A percentile compares a stretch with the other conserved stretches of the same genome.
These are phyloP conservation scores for Scedosporium dehoogii DNA, from an alignment of 2,329 filamentous ascomycete species.

Conservation along the genomic window DNA sequence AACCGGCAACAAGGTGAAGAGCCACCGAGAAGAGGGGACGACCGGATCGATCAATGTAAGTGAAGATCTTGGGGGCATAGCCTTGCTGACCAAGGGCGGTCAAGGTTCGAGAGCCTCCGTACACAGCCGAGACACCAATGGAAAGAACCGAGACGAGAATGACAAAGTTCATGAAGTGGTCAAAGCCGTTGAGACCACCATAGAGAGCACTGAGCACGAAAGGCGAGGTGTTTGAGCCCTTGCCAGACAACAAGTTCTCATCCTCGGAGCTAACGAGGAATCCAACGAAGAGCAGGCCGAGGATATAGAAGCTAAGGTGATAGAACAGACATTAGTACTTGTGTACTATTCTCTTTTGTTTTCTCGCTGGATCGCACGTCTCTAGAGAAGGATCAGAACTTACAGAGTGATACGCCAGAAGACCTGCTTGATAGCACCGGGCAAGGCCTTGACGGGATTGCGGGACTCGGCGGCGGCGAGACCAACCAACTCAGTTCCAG, in stretches of 20 bases:
- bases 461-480: conserved; percentile 58
- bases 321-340: neutral
- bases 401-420: conserved; percentile 40
- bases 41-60: conserved; percentile 43
- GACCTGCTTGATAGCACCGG: conserved; percentile 70
- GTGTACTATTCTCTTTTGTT: neutral
- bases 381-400: neutral
- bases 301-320: conserved; percentile 29
- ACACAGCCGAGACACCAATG: conserved; percentile 44
- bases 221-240: conserved; percentile 29
- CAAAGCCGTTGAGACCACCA: conserved; percentile 35
- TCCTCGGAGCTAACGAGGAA: conserved; percentile 34
- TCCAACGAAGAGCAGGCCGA: conserved; percentile 39
- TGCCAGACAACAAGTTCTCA: conserved; percentile 28
- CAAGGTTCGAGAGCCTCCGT: conserved; percentile 45
- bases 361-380: too few species aligned
- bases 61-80: conserved; percentile 43
- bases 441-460: conserved; percentile 61
- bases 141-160: conserved; percentile 45
- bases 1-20: conserved; percentile 34
- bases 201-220: conserved; percentile 40
- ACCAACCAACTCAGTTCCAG: conserved; percentile 59
- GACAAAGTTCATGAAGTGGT: conserved; percentile 42
- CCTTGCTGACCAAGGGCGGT: conserved; percentile 45
- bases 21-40: conserved; percentile 38